Evolutionary conservation across 2,329 filamentous ascomycete genomes (phyloP), one percentile per base, ranked within the genome.

Genomic region (Xylaria polymorpha): DNA sequence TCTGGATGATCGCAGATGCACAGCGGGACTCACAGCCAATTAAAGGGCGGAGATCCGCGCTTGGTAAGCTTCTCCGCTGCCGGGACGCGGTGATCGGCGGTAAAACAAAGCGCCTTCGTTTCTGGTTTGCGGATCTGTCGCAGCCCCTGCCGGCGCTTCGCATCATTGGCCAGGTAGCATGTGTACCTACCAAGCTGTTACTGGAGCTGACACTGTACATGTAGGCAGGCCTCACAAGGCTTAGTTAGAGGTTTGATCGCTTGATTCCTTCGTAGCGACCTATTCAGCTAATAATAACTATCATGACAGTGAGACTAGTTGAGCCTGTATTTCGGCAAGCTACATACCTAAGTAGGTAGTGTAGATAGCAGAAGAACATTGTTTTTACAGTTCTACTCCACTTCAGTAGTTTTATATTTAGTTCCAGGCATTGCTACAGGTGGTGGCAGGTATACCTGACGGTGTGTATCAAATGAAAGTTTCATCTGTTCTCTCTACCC

Each of bases 51-150:
- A 22, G 41, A 69, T 69, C 60, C 50, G 25, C 62, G 48, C 29
- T 25, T 66, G 29, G 59, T 48, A 61, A 64, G 56, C 58, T n/a
- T 59, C 58, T 55, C 61, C 22, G 55, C 39, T 58, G 37, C 22
- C 55, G 63, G 48, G 61, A 53, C 22, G 29, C 39, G 46, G 56
- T 61, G 72, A 73, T 74, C 69, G 55, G 64, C 70, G 62, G 61
- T 61, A 71, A 73, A 74, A 73, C 73, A 74, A 68, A 69, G 59
- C 63, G 66, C 71, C 66, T 69, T 71, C 71, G 77, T 79, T 77
- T 79, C 76, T 73, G 75, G 76, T 74, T 61, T 75, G 78, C 74
- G 75, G 77, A 79, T 79, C 73, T 72, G 77, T 79, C 75, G 74
- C 78, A 79, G 74, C 53, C 70, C 69, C 67, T 68, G 56, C 41